Evolutionary conservation across 1,284 basidiomycete species (phyloP), one percentile per base, ranked within the genome.

Genomic region (Melampsora americana): DNA sequence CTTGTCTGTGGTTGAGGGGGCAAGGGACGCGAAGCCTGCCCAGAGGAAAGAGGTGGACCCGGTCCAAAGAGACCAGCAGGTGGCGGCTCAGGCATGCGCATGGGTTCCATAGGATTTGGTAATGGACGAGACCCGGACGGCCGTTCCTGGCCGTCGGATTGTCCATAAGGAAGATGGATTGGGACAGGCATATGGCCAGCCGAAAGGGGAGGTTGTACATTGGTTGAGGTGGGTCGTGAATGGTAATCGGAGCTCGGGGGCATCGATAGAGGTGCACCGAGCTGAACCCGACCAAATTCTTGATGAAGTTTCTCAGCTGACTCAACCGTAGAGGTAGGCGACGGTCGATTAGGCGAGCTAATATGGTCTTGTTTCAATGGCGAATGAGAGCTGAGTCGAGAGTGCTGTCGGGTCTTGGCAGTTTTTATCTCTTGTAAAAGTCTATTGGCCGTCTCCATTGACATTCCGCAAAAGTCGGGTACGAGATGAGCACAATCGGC

Each of bases 401-500:
- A 82, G 80, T 75, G 82, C 73, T 70, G 78, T 75, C 78, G 80
- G 42, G 66, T 76, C 59, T 74, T 92, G 81, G 88, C 94, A 77
- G 86, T 86, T 79, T 87, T 91, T 86, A 93, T 90, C 83, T 95
- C 91, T 78, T 90, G 89, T 73, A 99, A 87, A 32, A 99, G 87
- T 81, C 91, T 89, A 83, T 98, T 98, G 56, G 96, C 96, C 78
- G 93, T 96, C 84, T 97, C 96, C 95, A 99, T 99, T 28, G 93
- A 94, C 95, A 99, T 98, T 68, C 96, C 96, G 82, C 96, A 99
- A 84, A 99, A 98, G 84, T 99, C 95, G 77, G 96, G 96, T 42
- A 99, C 95, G 71, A 99, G 88, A 83, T 99, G 96, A 0, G 94
- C 93, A 84, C 96, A 99, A 79, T 96, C 93, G 28, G 93, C 93